Evolutionary conservation across 345 rosid genomes (phyloP).

Genomic region (Dovyalis caffra): DNA sequence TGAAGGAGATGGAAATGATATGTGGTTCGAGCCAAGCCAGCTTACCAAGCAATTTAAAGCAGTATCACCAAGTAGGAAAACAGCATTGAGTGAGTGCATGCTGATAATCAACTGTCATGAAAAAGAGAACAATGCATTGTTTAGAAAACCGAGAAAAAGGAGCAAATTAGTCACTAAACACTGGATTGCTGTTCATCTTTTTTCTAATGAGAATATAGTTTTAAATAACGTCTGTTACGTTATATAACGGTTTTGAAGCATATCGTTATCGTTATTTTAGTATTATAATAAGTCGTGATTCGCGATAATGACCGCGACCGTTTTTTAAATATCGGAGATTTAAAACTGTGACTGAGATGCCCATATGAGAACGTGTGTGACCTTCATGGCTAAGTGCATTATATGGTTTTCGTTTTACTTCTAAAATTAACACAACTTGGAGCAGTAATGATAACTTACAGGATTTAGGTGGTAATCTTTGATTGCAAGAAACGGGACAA

Average conservation of each 20-base stretch:
- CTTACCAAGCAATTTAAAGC: constrained; percentile 80
- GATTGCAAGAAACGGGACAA: constrained; percentile 82
- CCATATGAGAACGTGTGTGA: background rate
- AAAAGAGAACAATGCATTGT: background rate
- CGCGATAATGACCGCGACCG: no score
- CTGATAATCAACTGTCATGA: constrained; percentile 60
- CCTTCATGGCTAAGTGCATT: background rate
- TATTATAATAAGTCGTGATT: no score
- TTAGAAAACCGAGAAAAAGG: background rate
- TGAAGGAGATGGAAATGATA: constrained; percentile 4
- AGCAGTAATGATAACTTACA: constrained; percentile 45
- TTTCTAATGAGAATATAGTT: no score
- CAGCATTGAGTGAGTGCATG: constrained; percentile 81
- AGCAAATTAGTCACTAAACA: background rate
- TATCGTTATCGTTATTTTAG: no score
- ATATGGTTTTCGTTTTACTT: background rate
- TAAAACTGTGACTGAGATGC: background rate
- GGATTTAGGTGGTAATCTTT: constrained; percentile 65
- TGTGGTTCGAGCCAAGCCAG: background rate
- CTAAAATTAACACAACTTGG: background rate
- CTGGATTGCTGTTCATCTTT: background rate
- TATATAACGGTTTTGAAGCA: no score
- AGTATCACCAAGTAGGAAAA: constrained; percentile 78
- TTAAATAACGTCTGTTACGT: no score
- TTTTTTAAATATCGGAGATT: no score